These are phyloP conservation scores for Beauveria varroae DNA, from an alignment of 2,329 filamentous ascomycete species.

Conservation along the genomic window DNA sequence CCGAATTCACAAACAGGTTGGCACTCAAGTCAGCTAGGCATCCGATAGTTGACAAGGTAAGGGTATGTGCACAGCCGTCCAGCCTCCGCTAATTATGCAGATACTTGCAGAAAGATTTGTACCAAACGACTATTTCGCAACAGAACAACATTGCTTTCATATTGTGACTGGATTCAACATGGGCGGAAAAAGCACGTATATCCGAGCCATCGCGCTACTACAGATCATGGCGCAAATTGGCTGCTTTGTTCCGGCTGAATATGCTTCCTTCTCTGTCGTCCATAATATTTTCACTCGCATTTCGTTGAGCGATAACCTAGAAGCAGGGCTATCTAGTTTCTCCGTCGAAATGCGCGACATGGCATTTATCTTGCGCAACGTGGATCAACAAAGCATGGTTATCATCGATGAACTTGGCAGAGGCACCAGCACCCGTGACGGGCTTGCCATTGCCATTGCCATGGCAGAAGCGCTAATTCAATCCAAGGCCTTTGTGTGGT, in stretches of 20 bases:
- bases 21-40: conserved; percentile 70
- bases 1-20: conserved; percentile 59
- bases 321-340: conserved; percentile 89
- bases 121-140: conserved; percentile 85
- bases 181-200: conserved; percentile 96
- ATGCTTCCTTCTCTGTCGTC: conserved; percentile 72
- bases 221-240: conserved; percentile 93
- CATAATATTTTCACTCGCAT: conserved; percentile 82
- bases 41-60: conserved; percentile 65
- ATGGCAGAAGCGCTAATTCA: conserved; percentile 83
- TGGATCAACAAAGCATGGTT: conserved; percentile 66
- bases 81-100: conserved; percentile 21
- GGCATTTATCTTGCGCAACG: conserved; percentile 81
- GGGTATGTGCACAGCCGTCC: neutral
- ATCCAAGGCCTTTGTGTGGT: conserved; percentile 76
- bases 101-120: conserved; percentile 63
- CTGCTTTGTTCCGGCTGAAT: conserved; percentile 79
- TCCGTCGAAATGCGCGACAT: conserved; percentile 94
- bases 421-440: conserved; percentile 83
- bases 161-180: conserved; percentile 96
- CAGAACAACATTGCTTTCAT: conserved; percentile 74
- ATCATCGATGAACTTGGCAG: conserved; percentile 90
- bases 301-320: conserved; percentile 79
- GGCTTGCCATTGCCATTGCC: conserved; percentile 79
- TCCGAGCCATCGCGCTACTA: conserved; percentile 74